Evolutionary conservation across 2,329 filamentous ascomycete genomes (phyloP), one percentile per base, ranked within the genome.

Genomic region (Cladorrhinum sp.): DNA sequence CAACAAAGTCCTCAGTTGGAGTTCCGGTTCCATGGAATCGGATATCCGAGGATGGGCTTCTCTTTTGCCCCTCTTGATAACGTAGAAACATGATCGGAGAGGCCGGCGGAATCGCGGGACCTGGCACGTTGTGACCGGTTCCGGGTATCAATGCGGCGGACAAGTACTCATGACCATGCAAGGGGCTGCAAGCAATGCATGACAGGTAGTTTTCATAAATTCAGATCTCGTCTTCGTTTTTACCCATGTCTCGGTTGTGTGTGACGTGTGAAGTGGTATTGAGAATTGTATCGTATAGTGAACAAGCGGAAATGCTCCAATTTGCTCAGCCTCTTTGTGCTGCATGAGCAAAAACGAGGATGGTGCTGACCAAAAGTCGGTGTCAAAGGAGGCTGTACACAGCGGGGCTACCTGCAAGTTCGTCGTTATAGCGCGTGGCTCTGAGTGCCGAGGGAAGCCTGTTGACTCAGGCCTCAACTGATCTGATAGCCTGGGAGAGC

Each of bases 201-300:
- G 54, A 49, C 57, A 62, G 60, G 59, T 66, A 67, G 62, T 62
- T 66, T 59, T 66, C 66, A 62, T 66, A 65, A 55, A 66, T 67
- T 58, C 54, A 68, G 24, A 53, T 65, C 55, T 65, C 48, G 62
- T 65, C 66, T 66, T 66, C 54, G 53, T 60, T 52, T 61, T 58
- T 23, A 46, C 28, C 48, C 26, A 20, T 23, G 23, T 36, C n/a
- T 20, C 33, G 0, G n/a, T 5, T 42, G 42, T 16, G 42, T 46
- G 36, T 42, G 36, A 42, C 16, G 16, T 8, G 4, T 42, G n/a
- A n/a, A n/a, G n/a, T n/a, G n/a, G n/a, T n/a, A n/a, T n/a, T n/a
- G n/a, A n/a, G n/a, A n/a, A n/a, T n/a, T n/a, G n/a, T 18, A 26
- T 42, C 26, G 51, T 59, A 57, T 48, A 21, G 53, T 57, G 21